These are phyloP conservation scores for Aurantiochytrium sp. DNA, from an alignment of 108 stramenopile genomes.

Conservation along the genomic window DNA sequence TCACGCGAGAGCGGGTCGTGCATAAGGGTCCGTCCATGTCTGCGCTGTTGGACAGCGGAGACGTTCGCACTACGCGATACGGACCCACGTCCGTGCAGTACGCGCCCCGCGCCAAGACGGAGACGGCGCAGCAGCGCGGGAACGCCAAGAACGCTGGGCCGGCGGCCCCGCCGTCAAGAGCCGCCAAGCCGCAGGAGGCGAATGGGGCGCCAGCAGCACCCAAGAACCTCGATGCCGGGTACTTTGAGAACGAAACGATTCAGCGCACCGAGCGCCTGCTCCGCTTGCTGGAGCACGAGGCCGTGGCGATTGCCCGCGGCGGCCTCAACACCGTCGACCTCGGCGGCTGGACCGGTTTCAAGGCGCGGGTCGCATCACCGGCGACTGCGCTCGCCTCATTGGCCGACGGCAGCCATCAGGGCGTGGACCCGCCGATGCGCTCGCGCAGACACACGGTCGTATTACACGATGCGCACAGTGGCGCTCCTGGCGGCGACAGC, in stretches of 20 bases:
- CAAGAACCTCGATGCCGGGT: not conserved
- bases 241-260: not conserved
- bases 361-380: not conserved
- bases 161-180: not conserved
- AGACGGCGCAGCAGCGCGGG: too few relatives aligned
- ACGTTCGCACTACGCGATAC: not conserved
- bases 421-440: not conserved
- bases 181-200: not conserved
- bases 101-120: too few relatives aligned
- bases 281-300: not conserved
- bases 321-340: not conserved
- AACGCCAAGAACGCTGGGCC: not conserved
- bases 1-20: not conserved
- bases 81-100: not conserved
- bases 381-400: not conserved
- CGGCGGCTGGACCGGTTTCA: not conserved
- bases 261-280: not conserved
- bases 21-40: not conserved
- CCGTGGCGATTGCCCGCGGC: conserved; percentile 13
- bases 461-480: not conserved
- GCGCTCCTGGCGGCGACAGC: too few relatives aligned
- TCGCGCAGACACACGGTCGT: not conserved
- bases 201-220: not conserved
- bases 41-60: not conserved
- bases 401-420: not conserved